These are phyloP conservation scores for Afroboletus lepidellus DNA, from an alignment of 1,284 basidiomycete species.

Conservation along the genomic window DNA sequence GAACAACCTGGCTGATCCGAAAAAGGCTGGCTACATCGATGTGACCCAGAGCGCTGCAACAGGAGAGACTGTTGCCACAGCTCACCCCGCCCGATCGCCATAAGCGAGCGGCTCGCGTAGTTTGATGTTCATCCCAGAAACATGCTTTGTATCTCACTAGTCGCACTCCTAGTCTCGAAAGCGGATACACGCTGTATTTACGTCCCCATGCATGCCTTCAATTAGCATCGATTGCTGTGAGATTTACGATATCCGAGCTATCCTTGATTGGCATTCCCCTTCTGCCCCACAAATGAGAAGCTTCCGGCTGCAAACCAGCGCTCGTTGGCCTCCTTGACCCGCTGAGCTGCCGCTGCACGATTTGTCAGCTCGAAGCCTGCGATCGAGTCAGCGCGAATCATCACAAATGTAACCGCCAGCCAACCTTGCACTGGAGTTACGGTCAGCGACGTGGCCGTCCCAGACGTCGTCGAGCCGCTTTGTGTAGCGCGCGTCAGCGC, in stretches of 20 bases:
- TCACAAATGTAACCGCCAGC: conserved; percentile 5
- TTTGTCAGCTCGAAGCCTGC: conserved; percentile 85
- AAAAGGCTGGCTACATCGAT: conserved; percentile 70
- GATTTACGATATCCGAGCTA: conserved; percentile 4
- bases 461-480: conserved; percentile 61
- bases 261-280: conserved; percentile 43
- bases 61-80: conserved; percentile 64
- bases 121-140: not conserved
- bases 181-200: conserved; percentile 12
- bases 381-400: conserved; percentile 14
- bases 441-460: conserved; percentile 87
- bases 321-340: conserved; percentile 90
- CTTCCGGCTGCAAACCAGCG: conserved; percentile 87
- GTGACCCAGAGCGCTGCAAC: conserved; percentile 69
- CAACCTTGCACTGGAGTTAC: conserved; percentile 95
- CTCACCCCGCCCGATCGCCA: conserved; percentile 48
- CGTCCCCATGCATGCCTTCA: conserved; percentile 13
- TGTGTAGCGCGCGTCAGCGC: conserved; percentile 75
- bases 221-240: conserved; percentile 7
- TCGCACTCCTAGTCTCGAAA: conserved; percentile 19
- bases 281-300: conserved; percentile 78
- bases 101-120: conserved; percentile 7
- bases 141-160: conserved; percentile 4
- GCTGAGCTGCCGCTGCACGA: conserved; percentile 71
- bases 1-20: conserved; percentile 47